These are phyloP conservation scores for Nemania diffusa DNA, from an alignment of 2,329 filamentous ascomycete genomes.

Conservation along the genomic window DNA sequence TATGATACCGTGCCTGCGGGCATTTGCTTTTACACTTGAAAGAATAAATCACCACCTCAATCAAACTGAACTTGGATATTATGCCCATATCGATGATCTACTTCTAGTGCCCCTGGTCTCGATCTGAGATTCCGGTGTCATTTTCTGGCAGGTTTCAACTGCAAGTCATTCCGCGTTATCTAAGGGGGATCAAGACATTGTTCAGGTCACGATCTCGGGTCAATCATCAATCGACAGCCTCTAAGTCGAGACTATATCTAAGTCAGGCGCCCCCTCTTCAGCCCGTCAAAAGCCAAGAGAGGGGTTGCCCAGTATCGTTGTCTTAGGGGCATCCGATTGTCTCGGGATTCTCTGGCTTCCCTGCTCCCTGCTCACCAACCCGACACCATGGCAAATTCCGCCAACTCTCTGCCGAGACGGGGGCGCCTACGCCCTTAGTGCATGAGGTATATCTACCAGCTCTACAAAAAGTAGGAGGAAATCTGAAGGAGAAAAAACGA, in stretches of 20 bases:
- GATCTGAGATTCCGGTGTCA: no score
- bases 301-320: conserved; percentile 11
- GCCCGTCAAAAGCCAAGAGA: conserved; percentile 10
- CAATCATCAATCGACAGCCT: not conserved
- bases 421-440: not conserved
- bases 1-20: conserved; percentile 34
- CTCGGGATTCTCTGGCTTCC: conserved; percentile 5
- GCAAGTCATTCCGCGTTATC: conserved; percentile 25
- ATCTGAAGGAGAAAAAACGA: not conserved
- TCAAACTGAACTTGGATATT: conserved; percentile 1
- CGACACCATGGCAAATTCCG: not conserved
- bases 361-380: not conserved
- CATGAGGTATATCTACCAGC: not conserved
- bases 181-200: conserved; percentile 15
- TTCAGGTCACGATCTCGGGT: not conserved
- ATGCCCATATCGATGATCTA: not conserved
- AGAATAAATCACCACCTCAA: conserved; percentile 7
- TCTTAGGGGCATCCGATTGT: conserved; percentile 3
- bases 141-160: not conserved
- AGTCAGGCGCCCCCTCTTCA: conserved; percentile 15
- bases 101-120: not conserved
- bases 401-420: not conserved
- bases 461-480: not conserved
- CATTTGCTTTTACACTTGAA: conserved; percentile 22
- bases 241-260: no score